These are phyloP conservation scores for Exophiala sideris DNA, from an alignment of 2,329 filamentous ascomycete species.

Conservation along the genomic window DNA sequence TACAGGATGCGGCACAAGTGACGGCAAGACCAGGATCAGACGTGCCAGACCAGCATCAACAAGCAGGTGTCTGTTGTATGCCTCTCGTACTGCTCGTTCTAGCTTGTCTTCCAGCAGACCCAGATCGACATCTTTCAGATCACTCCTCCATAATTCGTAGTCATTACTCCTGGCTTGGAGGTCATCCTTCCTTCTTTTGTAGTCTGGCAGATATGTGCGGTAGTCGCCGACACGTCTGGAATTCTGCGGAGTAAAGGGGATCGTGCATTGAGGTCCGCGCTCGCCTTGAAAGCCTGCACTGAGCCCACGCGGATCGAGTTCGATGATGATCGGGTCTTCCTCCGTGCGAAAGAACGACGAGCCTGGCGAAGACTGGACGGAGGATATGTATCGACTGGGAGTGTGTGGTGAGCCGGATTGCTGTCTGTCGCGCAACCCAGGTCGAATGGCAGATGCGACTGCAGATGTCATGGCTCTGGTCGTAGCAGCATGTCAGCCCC, in stretches of 20 bases:
- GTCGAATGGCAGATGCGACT: constrained; percentile 25
- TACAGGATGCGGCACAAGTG: constrained; percentile 71
- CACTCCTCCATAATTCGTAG: constrained; percentile 73
- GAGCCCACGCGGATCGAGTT: constrained; percentile 75
- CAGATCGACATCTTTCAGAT: constrained; percentile 70
- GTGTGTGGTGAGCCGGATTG: constrained; percentile 52
- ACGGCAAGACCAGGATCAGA: constrained; percentile 71
- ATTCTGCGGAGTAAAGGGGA: constrained; percentile 71
- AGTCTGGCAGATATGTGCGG: constrained; percentile 61
- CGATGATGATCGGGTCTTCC: constrained; percentile 80
- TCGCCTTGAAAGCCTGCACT: constrained; percentile 86
- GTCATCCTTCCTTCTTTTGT: constrained; percentile 44
- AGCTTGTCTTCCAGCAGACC: constrained; percentile 82
- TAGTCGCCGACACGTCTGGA: constrained; percentile 79
- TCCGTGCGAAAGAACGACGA: constrained; percentile 60
- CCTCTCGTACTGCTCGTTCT: constrained; percentile 75
- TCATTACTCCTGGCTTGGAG: constrained; percentile 44
- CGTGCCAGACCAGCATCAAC: constrained; percentile 64
- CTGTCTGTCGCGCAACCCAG: constrained; percentile 24
- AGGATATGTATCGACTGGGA: constrained; percentile 52
- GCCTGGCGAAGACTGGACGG: constrained; percentile 57
- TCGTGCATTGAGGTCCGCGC: constrained; percentile 65
- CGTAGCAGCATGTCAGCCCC: neutral
- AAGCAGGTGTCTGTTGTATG: constrained; percentile 71
- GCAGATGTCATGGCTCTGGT: constrained; percentile 18